Percentiles rank a stretch among this genome's conserved stretches.
Evolutionary conservation across 1,139 yeast species (phyloP).

Genomic region (Scheffersomyces segobiensis): DNA sequence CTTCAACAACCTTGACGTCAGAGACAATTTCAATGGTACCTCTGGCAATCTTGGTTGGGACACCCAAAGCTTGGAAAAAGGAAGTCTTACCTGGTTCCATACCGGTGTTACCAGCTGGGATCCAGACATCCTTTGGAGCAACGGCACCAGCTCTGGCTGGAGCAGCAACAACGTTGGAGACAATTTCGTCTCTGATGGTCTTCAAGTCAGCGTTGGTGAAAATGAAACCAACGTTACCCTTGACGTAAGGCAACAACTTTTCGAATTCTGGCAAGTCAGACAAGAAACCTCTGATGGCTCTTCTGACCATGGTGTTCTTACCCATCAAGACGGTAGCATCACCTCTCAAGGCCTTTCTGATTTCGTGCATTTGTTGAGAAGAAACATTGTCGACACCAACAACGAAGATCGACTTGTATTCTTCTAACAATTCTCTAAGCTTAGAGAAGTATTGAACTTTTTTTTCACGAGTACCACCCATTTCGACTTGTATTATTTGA

Average conservation of each 20-base stretch:
- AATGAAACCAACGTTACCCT: conserved; percentile 98
- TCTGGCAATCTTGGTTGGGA: conserved; percentile 99
- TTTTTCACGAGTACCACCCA: conserved; percentile 99
- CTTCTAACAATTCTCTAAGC: conserved; percentile 93
- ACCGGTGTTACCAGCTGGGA: conserved; percentile 99
- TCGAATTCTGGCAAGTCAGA: conserved; percentile 94
- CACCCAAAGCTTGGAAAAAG: conserved; percentile 99
- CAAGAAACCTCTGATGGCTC: conserved; percentile 97
- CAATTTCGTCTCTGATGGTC: conserved; percentile 82
- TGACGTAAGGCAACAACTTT: conserved; percentile 90
- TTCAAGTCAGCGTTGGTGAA: conserved; percentile 97
- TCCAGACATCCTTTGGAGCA: conserved; percentile 97
- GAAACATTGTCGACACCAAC: conserved; percentile 99
- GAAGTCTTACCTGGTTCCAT: conserved; percentile 99
- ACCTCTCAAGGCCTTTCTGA: conserved; percentile 95
- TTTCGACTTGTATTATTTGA: conserved; percentile 76
- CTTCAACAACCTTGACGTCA: conserved; percentile 93
- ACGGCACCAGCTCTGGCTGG: conserved; percentile 99
- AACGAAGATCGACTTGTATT: conserved; percentile 96
- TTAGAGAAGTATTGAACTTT: conserved; percentile 92
- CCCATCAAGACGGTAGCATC: conserved; percentile 97
- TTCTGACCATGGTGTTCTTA: conserved; percentile 99
- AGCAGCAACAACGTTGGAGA: conserved; percentile 97
- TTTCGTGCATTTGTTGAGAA: conserved; percentile 99
- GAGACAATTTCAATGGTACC: conserved; percentile 99